Percentiles rank a stretch among this genome's conserved stretches.
These are phyloP conservation scores for Sugiyamaella japonica DNA, from an alignment of 1,139 yeast genomes.

Conservation along the genomic window DNA sequence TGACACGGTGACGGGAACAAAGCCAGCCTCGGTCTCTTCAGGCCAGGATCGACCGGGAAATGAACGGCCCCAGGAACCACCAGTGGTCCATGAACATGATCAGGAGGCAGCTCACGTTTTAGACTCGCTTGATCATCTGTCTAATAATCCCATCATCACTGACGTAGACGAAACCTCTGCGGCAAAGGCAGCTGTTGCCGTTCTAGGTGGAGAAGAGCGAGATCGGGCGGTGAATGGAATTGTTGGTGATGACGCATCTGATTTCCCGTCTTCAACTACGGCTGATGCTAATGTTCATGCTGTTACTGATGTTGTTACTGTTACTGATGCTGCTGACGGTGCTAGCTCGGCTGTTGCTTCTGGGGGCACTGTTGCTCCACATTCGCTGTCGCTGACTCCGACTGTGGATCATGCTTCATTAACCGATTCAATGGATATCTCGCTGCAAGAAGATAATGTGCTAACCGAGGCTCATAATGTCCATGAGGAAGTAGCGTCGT, in stretches of 20 bases:
- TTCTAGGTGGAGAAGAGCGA: not conserved
- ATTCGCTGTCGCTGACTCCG: constrained; percentile 13
- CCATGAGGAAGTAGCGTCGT: not conserved
- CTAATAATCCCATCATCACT: constrained; percentile 1
- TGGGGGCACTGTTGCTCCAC: constrained; percentile 9
- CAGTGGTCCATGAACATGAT: constrained; percentile 3
- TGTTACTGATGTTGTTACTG: too few species aligned
- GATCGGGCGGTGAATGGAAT: not conserved
- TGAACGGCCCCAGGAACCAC: not conserved
- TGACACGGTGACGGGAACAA: not conserved
- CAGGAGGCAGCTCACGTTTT: constrained; percentile 10
- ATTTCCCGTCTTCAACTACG: not conserved
- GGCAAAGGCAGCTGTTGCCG: constrained; percentile 2
- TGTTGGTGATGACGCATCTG: not conserved
- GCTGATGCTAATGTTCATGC: too few species aligned
- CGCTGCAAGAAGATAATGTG: constrained; percentile 1
- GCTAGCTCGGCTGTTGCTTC: not conserved
- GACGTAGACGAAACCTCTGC: constrained; percentile 12
- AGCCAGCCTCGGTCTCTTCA: not conserved
- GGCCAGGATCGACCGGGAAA: not conserved
- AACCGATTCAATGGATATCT: constrained; percentile 12
- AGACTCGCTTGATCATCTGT: constrained; percentile 6
- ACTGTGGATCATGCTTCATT: constrained; percentile 1
- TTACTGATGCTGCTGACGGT: not conserved
- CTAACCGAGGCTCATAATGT: not conserved